phyloP scores from a whole-genome alignment of 2,329 filamentous ascomycete species.

The Camillea tinctor region DNA sequence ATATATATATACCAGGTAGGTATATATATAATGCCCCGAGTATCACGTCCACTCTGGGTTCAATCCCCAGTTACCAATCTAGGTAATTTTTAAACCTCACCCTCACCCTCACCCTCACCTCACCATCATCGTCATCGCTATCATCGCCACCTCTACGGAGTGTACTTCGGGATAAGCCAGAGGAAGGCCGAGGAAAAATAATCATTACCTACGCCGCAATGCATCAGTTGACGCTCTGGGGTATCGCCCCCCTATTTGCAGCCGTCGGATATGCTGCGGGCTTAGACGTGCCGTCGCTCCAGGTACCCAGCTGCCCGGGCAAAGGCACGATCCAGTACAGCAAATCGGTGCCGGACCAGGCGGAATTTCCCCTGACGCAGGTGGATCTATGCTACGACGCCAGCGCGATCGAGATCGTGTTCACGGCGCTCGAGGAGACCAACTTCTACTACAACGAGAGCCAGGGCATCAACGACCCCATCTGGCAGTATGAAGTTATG shows the following conservation, averaged over 20 bases:
- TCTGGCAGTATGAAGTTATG: conserved; percentile 52
- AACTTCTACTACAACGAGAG: conserved; percentile 45
- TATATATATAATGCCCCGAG: background rate
- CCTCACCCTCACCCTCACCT: background rate
- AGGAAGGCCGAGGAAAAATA: background rate
- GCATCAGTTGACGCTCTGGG: conserved; percentile 14
- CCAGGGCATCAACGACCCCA: conserved; percentile 44
- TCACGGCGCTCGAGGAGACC: conserved; percentile 45
- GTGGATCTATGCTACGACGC: conserved; percentile 48
- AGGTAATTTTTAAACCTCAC: background rate
- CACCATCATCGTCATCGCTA: background rate
- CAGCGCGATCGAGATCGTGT: conserved; percentile 39
- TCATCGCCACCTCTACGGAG: background rate
- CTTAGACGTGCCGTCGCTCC: conserved; percentile 26
- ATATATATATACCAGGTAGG: no score
- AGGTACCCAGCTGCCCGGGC: conserved; percentile 40
- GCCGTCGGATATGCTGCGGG: conserved; percentile 15
- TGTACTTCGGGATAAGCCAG: background rate
- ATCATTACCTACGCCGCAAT: conserved; percentile 8
- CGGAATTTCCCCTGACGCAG: conserved; percentile 42
- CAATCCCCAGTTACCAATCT: background rate
- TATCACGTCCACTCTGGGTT: background rate
- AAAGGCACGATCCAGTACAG: conserved; percentile 38
- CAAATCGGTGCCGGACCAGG: conserved; percentile 42
- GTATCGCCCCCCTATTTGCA: conserved; percentile 10